Conservation (phyloP, 441 rosid genomes). For the Populus trichocarpa region DNA sequence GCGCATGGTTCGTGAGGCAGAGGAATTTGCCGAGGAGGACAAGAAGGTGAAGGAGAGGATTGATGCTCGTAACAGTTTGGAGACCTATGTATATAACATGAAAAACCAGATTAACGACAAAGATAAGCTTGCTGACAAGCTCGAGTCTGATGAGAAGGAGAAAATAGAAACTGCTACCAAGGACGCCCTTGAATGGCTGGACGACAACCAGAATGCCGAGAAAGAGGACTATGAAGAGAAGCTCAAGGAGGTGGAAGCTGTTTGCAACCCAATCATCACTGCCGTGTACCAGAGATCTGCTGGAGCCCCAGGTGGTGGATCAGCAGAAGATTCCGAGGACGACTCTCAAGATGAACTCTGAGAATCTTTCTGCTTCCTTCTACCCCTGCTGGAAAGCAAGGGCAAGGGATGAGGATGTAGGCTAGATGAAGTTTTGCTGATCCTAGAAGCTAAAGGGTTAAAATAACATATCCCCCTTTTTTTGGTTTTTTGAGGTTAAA, state of each 20-base stretch:
- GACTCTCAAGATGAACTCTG: conserved; percentile 82
- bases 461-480: not conserved
- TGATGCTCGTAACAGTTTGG: conserved; percentile 82
- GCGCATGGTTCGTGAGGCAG: conserved; percentile 91
- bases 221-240: conserved; percentile 92
- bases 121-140: conserved; percentile 95
- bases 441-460: conserved; percentile 20
- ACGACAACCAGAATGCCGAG: conserved; percentile 84
- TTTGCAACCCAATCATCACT: conserved; percentile 87
- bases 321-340: conserved; percentile 46
- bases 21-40: conserved; percentile 97
- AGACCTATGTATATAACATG: conserved; percentile 95
- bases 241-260: conserved; percentile 94
- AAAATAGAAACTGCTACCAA: conserved; percentile 65
- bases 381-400: not conserved
- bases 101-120: conserved; percentile 92
- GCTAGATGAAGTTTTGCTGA: conserved; percentile 20
- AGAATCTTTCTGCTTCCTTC: conserved; percentile 12
- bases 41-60: conserved; percentile 93
- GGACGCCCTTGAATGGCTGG: conserved; percentile 90
- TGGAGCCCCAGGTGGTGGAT: conserved; percentile 68
- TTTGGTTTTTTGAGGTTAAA: conserved; percentile 11
- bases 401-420: conserved; percentile 18
- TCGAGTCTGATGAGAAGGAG: conserved; percentile 89
- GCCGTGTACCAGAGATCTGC: conserved; percentile 88